A percentile compares a stretch with the other conserved stretches of the same genome.
phyloP scores from a whole-genome alignment of 257 asterid species.

The Gentiana dahurica region DNA sequence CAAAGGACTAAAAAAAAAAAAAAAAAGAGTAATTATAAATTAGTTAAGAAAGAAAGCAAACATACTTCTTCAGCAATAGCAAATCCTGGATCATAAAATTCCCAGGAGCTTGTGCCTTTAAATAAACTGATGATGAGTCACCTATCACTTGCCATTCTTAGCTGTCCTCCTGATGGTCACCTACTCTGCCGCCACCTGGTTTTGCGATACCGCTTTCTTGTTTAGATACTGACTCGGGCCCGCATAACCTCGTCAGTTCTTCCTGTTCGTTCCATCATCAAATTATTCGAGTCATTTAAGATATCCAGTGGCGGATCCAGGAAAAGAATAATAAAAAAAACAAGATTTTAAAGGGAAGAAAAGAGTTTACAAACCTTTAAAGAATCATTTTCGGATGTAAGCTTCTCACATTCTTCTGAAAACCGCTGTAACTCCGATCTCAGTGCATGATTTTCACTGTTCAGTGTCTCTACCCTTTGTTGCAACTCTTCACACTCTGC shows the following conservation, averaged over 20 bases:
- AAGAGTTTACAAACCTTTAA: constrained; percentile 39
- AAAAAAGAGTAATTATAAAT: constrained; percentile 4
- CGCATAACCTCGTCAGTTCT: constrained; percentile 47
- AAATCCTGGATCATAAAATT: constrained; percentile 13
- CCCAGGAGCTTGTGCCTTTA: not conserved
- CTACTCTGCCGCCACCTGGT: constrained; percentile 35
- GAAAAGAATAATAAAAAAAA: too few relatives aligned
- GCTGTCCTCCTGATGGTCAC: constrained; percentile 8
- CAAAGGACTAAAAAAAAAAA: constrained; percentile 8
- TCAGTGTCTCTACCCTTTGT: constrained; percentile 54
- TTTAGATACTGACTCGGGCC: constrained; percentile 49
- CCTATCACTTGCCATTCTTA: too few relatives aligned
- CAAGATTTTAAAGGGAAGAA: too few relatives aligned
- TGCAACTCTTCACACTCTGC: constrained; percentile 90
- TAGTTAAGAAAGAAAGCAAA: constrained; percentile 12
- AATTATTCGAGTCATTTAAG: not conserved
- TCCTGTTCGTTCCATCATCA: constrained; percentile 38
- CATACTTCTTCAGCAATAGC: constrained; percentile 10
- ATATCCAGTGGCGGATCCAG: too few relatives aligned
- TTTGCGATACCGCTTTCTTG: constrained; percentile 32
- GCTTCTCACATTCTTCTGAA: constrained; percentile 77
- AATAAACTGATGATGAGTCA: too few relatives aligned
- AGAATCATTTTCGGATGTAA: constrained; percentile 53
- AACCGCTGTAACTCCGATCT: constrained; percentile 65
- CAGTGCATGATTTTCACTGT: constrained; percentile 48